These are phyloP conservation scores for Diaporthe vaccinii DNA, from an alignment of 2,329 filamentous ascomycete genomes.

Conservation along the genomic window DNA sequence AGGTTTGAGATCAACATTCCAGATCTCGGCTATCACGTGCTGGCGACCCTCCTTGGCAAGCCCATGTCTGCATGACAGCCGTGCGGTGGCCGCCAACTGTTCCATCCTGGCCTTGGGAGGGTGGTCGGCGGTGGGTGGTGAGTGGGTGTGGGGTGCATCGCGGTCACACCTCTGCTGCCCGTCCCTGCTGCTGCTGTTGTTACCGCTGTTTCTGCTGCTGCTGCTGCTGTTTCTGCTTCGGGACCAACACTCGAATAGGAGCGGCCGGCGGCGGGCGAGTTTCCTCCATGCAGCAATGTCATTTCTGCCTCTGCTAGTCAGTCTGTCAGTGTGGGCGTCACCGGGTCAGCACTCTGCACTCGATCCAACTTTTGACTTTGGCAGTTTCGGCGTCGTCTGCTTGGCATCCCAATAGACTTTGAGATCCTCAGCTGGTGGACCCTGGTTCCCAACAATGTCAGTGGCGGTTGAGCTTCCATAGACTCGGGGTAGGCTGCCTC, in stretches of 20 bases:
- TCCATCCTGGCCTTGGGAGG: constrained; percentile 25
- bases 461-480: constrained; percentile 29
- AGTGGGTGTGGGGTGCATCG: constrained; percentile 5
- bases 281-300: constrained; percentile 19
- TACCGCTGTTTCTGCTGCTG: background rate
- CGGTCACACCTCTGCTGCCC: constrained; percentile 18
- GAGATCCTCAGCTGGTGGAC: constrained; percentile 12
- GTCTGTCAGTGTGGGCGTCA: constrained; percentile 10
- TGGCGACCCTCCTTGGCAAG: constrained; percentile 23
- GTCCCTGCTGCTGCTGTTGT: background rate
- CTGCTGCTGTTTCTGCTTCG: constrained; percentile 3
- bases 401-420: constrained; percentile 30
- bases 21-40: constrained; percentile 22
- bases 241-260: constrained; percentile 21
- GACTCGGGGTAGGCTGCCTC: constrained; percentile 24
- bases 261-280: background rate
- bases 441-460: constrained; percentile 31
- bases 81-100: constrained; percentile 11
- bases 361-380: constrained; percentile 24
- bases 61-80: constrained; percentile 29
- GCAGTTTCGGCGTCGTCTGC: constrained; percentile 28
- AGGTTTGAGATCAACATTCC: constrained; percentile 17
- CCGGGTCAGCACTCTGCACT: background rate
- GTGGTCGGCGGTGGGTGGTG: constrained; percentile 19
- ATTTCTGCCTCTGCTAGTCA: constrained; percentile 31